Evolutionary conservation across 2,329 filamentous ascomycete species (phyloP).

Genomic region (Penicillium verrucosum): DNA sequence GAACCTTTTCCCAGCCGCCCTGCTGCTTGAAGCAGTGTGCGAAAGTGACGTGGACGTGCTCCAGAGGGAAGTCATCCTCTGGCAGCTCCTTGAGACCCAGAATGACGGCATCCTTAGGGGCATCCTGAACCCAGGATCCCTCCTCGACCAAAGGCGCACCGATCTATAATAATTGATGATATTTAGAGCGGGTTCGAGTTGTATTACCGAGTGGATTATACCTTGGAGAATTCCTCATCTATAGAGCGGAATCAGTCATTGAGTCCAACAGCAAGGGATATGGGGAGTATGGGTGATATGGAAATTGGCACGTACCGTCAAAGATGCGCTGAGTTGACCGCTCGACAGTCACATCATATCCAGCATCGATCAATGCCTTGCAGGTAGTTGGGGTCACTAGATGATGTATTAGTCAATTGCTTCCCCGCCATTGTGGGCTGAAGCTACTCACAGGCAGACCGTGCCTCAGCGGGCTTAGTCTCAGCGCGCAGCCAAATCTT

Average conservation of each 20-base stretch:
- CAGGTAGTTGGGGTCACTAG: constrained; percentile 51
- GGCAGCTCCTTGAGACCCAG: constrained; percentile 76
- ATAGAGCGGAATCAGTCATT: constrained; percentile 12
- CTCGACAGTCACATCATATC: constrained; percentile 68
- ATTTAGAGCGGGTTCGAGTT: constrained; percentile 1
- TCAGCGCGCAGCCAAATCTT: constrained; percentile 58
- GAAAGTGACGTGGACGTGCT: constrained; percentile 71
- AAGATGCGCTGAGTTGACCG: constrained; percentile 64
- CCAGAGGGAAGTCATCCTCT: constrained; percentile 65
- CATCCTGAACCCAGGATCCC: constrained; percentile 63
- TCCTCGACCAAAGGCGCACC: constrained; percentile 65
- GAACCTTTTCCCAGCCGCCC: constrained; percentile 72
- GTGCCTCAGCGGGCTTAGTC: constrained; percentile 58
- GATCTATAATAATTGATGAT: constrained; percentile 54
- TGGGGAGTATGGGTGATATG: background rate
- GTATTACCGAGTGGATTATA: constrained; percentile 13
- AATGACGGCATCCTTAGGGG: constrained; percentile 66
- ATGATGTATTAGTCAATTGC: constrained; percentile 3
- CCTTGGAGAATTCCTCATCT: constrained; percentile 39
- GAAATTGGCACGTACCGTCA: constrained; percentile 33
- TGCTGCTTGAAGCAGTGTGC: constrained; percentile 75
- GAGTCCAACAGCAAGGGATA: background rate
- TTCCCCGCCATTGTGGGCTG: constrained; percentile 4
- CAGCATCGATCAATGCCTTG: constrained; percentile 64
- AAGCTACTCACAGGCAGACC: constrained; percentile 45